Evolutionary conservation across 140 eudicot genomes (phyloP), one percentile per base, ranked within the genome.

Genomic region (Stevia rebaudiana): DNA sequence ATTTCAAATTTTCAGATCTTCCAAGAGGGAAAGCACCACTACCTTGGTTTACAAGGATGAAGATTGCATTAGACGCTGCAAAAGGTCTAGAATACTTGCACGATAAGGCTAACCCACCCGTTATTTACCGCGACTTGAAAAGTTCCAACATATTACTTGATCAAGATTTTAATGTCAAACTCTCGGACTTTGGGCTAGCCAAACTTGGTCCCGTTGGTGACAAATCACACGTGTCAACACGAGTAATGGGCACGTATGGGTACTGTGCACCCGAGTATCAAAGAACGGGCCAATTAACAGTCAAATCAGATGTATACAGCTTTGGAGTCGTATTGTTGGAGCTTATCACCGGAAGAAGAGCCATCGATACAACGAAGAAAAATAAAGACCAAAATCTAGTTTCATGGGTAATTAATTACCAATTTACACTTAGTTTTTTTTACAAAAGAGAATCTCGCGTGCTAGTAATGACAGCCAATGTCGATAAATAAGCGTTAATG

Each of bases 151-250:
- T 82, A 13, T 66, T 82, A 46, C 70, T 82, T 40, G 87, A 82
- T 66, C 65, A 82, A 46, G 63, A 57, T 25, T 71, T 52, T 39
- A 70, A 64, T 24, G 76, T 83, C 22, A 82, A 72, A 42, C 71
- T 82, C 22, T 82, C 84, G 1, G 84, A 82, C 70, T 82, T 78
- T 17, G 87, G 87, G 69, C 76, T 82, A 21, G 83, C 84, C 17
- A 82, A 82, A 68, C 74, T 82, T 19, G 76, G 80, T 5, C 87
- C 83, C 6, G 75, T 73, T 7, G 84, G 81, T 9, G 80, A 75
- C 52, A 78, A 78, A 28, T 3, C 89, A 0, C 87, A 91, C 36
- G 95, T 91, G 33, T 84, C 98, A 17, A 68, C 98, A 17, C 77
- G 96, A 70, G 79, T 75, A 47, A 61, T 74, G 73, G 79, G 83